Evolutionary conservation across 2,329 filamentous ascomycete species (phyloP), one percentile per base, ranked within the genome.

Genomic region (Lachnellula arida): DNA sequence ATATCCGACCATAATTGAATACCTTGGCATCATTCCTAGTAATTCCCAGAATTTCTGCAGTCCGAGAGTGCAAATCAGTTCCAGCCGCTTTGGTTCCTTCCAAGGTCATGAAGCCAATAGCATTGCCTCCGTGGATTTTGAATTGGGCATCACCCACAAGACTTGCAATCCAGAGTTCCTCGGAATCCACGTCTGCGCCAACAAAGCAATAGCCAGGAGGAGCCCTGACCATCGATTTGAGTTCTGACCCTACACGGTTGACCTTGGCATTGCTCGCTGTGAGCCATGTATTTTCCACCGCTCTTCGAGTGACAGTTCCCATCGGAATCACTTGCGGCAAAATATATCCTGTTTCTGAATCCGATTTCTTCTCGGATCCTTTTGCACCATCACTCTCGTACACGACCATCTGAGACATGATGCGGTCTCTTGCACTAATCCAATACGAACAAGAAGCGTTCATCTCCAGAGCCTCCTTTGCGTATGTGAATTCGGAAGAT

Each of bases 401-500:
- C 1, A 99, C 88, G 2, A 96, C 92, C 80, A 97, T 89, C 68
- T 99, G 94, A n/a, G 87, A 89, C 79, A 77, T 93, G 72, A 99
- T 99, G 49, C 94, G 81, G 68, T 96, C 91, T 59, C 94, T 82
- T 15, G 94, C 92, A 67, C 91, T 96, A 65, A 99, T 97, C 94
- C 95, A 99, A 73, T 99, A 99, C 0, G 93, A 97, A 70, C 95
- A 99, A 0, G 91, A 96, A 0, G 94, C 91, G 65, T 99, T 99
- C 94, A 99, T 99, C 65, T 97, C 89, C 44, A 99, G 76, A 0
- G 95, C 94, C 70, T 96, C 91, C 68, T 95, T 97, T 0, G 94
- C 94, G 66, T 97, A 93, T 0, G 85, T 71, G 66, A 88, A 97
- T 70, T 96, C 88, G 0, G 93, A 97, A 0, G 90, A 89, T 3